Conservation (phyloP, 2,329 filamentous ascomycete genomes). For the Rosellinia necatrix region DNA sequence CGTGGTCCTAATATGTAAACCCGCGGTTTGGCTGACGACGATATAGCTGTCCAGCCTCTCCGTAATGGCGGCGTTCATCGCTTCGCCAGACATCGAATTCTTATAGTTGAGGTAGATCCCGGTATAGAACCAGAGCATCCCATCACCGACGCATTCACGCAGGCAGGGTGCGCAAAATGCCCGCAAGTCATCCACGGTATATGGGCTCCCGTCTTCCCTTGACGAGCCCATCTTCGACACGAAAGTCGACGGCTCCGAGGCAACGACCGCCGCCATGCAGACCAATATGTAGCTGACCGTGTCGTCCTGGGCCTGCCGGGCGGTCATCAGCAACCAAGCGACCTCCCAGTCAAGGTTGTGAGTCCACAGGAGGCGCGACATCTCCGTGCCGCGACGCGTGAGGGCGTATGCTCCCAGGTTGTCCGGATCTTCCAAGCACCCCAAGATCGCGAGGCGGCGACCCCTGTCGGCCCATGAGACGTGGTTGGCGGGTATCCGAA, state of each 20-base stretch:
- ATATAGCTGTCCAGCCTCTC: neutral
- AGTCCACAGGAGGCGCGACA: neutral
- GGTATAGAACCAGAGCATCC: slow-evolving; percentile 1
- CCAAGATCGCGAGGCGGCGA: neutral
- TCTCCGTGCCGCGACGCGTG: neutral
- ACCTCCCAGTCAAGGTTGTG: neutral
- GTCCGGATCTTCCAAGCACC: neutral
- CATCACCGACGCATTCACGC: neutral
- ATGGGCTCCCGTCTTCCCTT: neutral
- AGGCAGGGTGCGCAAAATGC: neutral
- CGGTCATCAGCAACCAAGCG: neutral
- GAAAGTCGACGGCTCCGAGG: neutral
- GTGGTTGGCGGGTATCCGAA: neutral
- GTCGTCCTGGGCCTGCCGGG: neutral
- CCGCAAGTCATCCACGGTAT: neutral
- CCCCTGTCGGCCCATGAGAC: neutral
- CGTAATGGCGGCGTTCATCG: too few species aligned
- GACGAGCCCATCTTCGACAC: neutral
- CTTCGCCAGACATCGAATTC: neutral
- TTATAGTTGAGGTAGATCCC: neutral
- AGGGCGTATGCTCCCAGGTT: neutral
- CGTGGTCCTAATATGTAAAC: neutral
- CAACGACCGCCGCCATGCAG: neutral
- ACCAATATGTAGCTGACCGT: neutral
- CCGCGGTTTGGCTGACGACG: neutral